Evolutionary conservation across 805 yeast genomes (phyloP), one percentile per base, ranked within the genome.

Genomic region (Priceomyces carsonii): DNA sequence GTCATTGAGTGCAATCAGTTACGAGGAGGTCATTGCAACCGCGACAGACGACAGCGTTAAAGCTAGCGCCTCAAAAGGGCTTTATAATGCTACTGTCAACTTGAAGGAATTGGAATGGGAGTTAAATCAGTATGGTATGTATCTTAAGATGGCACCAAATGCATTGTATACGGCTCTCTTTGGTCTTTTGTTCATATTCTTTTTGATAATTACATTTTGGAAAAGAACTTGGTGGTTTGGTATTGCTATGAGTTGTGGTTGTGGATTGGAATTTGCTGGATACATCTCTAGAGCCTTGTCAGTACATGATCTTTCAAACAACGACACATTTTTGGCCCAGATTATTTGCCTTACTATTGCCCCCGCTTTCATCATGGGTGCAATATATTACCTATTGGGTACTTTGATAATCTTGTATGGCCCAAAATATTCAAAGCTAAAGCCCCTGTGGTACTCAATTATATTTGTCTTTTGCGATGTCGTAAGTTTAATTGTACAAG

Each of bases 331-430:
- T 50, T 51, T 83, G 27, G 59, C 80, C 48, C 95, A 88, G 56
- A 73, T 82, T 43, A 73, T 80, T 37, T 69, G 81, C 48, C 61
- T 87, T 37, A 85, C 91, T 0, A 59, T 88, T 31, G 91, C 87
- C 0, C 96, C 96, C 0, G 87, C 87, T 14, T 83, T 88, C 56
- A 66, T 85, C 29, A 83, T 85, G 85, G 96, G 84, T 3, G 95
- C 91, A 1, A 68, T 88, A 3, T 89, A 88, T 60, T 82, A 73
- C 45, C 66, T 80, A 36, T 61, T 88, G 44, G 88, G 84, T 5
- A 82, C 85, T 57, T 47, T 83, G 33, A 66, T 80, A 30, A 78
- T 81, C 37, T 57, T 85, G 1, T 79, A 77, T 50, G 87, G 87
- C 33, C 44, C 38, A 38, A 51, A 62, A 12, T 80, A 60, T 44